A percentile compares a stretch with the other conserved stretches of the same genome.
Evolutionary conservation across 495 filamentous ascomycete genomes (phyloP).

Genomic region (Thozetella sp.): DNA sequence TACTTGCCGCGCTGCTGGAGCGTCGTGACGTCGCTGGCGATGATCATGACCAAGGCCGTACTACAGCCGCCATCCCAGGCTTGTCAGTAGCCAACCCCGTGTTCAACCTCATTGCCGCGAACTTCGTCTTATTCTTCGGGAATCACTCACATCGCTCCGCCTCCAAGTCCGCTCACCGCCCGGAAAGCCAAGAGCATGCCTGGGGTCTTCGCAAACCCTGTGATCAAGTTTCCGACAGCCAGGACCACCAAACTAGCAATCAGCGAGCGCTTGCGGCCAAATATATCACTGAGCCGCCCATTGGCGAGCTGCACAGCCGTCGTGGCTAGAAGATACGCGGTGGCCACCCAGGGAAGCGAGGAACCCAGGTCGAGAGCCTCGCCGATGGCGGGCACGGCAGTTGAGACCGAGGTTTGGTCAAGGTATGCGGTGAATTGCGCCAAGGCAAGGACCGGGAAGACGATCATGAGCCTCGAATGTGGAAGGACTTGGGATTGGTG

Average conservation of each 20-base stretch:
- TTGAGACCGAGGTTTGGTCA: neutral
- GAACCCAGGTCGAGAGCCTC: neutral
- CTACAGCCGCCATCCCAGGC: too few species aligned
- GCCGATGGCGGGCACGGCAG: neutral
- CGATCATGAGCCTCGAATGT: neutral
- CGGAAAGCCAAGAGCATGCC: neutral
- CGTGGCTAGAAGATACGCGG: neutral
- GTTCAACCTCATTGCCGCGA: too few species aligned
- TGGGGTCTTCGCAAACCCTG: neutral
- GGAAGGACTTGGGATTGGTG: too few species aligned
- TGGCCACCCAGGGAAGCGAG: neutral
- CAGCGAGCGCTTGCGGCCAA: neutral
- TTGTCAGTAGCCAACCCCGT: too few species aligned
- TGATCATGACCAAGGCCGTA: neutral
- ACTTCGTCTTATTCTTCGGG: too few species aligned
- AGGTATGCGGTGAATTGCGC: neutral
- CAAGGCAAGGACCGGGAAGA: neutral
- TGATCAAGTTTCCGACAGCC: neutral
- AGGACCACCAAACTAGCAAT: neutral
- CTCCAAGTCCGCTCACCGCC: neutral
- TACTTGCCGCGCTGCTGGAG: neutral
- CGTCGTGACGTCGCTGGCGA: neutral
- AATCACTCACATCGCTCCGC: neutral
- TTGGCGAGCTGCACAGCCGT: neutral
- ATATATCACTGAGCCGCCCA: neutral